Percentiles rank a stretch among this genome's conserved stretches.
Conservation (phyloP, 2,329 filamentous ascomycete genomes). For the Diaporthe sp. region DNA sequence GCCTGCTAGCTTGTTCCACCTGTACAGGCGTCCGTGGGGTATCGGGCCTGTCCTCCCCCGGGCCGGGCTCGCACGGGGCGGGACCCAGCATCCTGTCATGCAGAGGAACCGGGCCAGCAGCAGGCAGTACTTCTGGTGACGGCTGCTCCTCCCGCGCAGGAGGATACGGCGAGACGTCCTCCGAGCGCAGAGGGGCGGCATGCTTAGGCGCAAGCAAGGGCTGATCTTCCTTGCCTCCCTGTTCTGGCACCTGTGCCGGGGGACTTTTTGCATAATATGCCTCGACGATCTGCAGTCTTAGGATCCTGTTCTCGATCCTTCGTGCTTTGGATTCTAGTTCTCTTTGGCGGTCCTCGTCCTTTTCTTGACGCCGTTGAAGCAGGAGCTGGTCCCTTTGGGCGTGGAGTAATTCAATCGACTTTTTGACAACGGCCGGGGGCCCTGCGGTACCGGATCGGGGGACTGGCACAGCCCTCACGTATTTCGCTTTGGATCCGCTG, state of each 20-base stretch:
- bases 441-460: no score
- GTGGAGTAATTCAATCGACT: background rate
- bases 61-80: background rate
- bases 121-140: background rate
- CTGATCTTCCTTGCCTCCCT: background rate
- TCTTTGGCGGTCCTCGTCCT: background rate
- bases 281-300: background rate
- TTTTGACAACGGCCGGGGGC: background rate
- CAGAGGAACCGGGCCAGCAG: background rate
- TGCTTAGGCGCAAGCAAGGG: background rate
- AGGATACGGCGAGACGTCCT: no score
- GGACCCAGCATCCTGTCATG: background rate
- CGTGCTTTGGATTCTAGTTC: background rate
- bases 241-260: background rate
- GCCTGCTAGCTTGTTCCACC: background rate
- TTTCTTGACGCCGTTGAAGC: background rate
- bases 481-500: background rate
- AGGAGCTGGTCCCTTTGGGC: background rate
- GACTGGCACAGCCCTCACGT: no score
- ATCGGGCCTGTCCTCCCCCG: no score
- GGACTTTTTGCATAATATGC: no score
- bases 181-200: background rate
- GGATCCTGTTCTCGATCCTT: no score
- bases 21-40: background rate
- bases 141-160: no score